These are phyloP conservation scores for Beauveria sp. DNA, from an alignment of 2,329 filamentous ascomycete genomes.

Conservation along the genomic window DNA sequence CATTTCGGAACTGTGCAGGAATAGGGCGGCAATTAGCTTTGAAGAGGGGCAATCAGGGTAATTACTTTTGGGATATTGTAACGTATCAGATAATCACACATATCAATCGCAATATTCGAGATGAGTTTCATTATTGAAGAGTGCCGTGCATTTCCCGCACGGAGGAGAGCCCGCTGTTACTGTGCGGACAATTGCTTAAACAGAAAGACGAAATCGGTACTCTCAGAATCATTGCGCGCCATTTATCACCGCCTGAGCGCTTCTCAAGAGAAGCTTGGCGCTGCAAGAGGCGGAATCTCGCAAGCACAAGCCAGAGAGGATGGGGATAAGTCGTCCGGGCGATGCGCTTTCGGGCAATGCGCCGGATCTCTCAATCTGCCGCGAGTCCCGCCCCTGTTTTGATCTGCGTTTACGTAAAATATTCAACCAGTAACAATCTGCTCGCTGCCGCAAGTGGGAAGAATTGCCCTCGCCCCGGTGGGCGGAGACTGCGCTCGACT, in stretches of 20 bases:
- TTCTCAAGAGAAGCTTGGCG: background rate
- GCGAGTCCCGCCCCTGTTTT: background rate
- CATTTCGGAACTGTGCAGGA: background rate
- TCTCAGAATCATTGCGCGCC: too few relatives aligned
- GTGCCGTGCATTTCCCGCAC: background rate
- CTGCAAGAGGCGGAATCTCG: background rate
- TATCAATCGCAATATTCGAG: background rate
- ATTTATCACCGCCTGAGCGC: too few relatives aligned
- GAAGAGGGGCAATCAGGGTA: background rate
- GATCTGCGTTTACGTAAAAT: background rate
- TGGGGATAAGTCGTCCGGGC: background rate
- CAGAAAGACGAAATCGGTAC: too few relatives aligned
- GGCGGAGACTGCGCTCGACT: background rate
- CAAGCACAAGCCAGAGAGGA: too few relatives aligned
- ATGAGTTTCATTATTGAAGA: background rate
- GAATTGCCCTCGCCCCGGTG: background rate
- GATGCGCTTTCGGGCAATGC: background rate
- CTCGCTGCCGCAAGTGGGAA: background rate
- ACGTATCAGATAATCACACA: background rate
- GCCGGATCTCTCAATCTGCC: background rate
- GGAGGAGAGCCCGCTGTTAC: background rate
- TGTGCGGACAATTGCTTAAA: background rate
- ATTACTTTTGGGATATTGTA: accelerated
- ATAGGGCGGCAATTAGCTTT: background rate
- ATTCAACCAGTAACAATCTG: background rate